Percentiles rank a stretch among this genome's conserved stretches.
These are phyloP conservation scores for Erysimum pusillum DNA, from an alignment of 441 rosid genomes.

Conservation along the genomic window DNA sequence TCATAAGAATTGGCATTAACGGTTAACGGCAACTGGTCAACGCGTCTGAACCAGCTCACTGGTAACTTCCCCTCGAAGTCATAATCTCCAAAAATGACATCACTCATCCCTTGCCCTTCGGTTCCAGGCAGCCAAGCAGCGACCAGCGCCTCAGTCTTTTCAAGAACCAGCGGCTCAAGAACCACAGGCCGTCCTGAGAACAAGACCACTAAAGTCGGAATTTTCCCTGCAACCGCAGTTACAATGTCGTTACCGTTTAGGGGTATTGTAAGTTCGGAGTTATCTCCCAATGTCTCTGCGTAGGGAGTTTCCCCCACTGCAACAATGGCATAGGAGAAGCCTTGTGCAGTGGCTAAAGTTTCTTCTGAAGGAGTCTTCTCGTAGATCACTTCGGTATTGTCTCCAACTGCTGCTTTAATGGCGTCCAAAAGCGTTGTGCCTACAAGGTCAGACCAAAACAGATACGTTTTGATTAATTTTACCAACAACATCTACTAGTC, in stretches of 20 bases:
- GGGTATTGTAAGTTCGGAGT: constrained; percentile 11
- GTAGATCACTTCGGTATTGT: constrained; percentile 11
- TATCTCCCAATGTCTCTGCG: constrained; percentile 26
- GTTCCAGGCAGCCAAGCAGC: constrained; percentile 30
- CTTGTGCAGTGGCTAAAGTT: constrained; percentile 4
- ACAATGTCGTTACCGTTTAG: constrained; percentile 15
- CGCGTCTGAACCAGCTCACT: constrained; percentile 22
- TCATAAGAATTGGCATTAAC: constrained; percentile 11
- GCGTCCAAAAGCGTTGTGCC: constrained; percentile 68
- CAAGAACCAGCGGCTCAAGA: constrained; percentile 20
- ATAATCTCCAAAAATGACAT: constrained; percentile 28
- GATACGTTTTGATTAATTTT: background rate
- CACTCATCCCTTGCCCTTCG: constrained; percentile 27
- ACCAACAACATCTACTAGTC: constrained; percentile 4
- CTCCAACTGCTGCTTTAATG: constrained; percentile 46
- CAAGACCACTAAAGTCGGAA: constrained; percentile 20
- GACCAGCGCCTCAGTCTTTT: constrained; percentile 12
- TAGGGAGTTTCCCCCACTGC: constrained; percentile 46
- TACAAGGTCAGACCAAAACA: constrained; percentile 29
- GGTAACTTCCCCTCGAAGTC: constrained; percentile 23
- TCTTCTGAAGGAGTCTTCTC: constrained; percentile 30
- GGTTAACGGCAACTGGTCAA: constrained; percentile 24
- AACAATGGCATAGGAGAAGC: constrained; percentile 55
- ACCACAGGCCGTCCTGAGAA: constrained; percentile 28
- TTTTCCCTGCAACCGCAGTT: constrained; percentile 16